These are phyloP conservation scores for Aspergillus ustus DNA, from an alignment of 2,329 filamentous ascomycete species.

Conservation along the genomic window DNA sequence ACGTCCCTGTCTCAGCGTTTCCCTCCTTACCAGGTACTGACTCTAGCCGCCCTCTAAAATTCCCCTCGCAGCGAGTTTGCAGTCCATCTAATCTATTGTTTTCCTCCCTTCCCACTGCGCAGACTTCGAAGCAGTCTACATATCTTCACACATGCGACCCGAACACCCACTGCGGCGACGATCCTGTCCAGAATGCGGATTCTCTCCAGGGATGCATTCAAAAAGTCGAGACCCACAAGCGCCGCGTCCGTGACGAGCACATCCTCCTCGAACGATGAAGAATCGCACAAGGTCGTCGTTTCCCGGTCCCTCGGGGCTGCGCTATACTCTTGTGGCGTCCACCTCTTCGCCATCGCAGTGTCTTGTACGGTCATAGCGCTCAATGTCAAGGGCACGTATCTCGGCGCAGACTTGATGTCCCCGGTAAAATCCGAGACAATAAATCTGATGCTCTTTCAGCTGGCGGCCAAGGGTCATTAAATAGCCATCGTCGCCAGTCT, in stretches of 20 bases:
- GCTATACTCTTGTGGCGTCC: constrained; percentile 1
- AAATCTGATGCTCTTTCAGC: constrained; percentile 15
- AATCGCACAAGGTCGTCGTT: constrained; percentile 5
- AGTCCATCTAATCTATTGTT: too few relatives aligned
- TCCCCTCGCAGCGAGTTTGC: too few relatives aligned
- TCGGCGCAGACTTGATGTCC: constrained; percentile 12
- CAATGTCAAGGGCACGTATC: constrained; percentile 11
- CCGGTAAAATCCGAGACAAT: constrained; percentile 11
- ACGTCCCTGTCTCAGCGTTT: too few relatives aligned
- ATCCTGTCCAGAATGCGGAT: too few relatives aligned
- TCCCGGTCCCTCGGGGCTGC: constrained; percentile 3
- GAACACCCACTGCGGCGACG: too few relatives aligned
- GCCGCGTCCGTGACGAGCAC: background rate
- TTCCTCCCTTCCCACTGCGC: too few relatives aligned
- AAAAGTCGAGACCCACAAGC: background rate
- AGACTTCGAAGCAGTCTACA: too few relatives aligned
- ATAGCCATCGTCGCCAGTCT: constrained; percentile 11
- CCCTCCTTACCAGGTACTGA: too few relatives aligned
- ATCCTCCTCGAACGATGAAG: background rate
- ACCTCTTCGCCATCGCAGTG: constrained; percentile 4
- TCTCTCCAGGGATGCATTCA: too few relatives aligned
- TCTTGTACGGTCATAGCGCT: constrained; percentile 12
- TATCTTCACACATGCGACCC: too few relatives aligned
- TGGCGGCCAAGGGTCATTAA: constrained; percentile 17
- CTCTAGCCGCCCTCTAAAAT: too few relatives aligned